Percentiles rank a stretch among this genome's conserved stretches.
Conservation (phyloP, 139 green algal species). For the Coelastrella sp. region DNA sequence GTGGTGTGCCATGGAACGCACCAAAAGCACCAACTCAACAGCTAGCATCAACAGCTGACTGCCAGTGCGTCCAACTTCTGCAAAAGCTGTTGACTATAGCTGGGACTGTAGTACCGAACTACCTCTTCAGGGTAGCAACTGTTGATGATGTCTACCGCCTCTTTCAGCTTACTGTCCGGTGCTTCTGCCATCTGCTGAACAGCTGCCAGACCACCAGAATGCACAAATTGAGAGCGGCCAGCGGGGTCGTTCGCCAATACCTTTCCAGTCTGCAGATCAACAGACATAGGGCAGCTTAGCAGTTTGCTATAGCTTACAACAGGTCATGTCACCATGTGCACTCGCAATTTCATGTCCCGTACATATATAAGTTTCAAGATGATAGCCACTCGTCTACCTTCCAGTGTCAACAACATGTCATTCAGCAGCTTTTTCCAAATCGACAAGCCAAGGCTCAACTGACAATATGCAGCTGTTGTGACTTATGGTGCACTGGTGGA, state of each 20-base stretch:
- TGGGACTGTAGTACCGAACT: constrained; percentile 88
- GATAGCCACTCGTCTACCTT: no score
- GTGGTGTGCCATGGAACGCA: no score
- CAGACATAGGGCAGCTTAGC: not conserved
- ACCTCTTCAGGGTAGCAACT: constrained; percentile 84
- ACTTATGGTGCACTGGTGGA: no score
- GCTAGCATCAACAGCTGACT: not conserved
- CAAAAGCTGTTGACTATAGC: constrained; percentile 82
- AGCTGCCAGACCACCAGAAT: constrained; percentile 84
- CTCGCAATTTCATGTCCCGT: no score
- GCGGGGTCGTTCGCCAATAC: constrained; percentile 85
- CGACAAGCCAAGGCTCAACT: no score
- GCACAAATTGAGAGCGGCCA: constrained; percentile 83
- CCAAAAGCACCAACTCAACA: no score
- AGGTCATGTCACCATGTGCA: no score
- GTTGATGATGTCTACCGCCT: constrained; percentile 91
- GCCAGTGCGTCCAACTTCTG: constrained; percentile 78
- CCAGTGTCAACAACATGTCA: no score
- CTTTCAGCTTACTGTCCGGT: constrained; percentile 76
- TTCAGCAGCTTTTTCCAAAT: no score
- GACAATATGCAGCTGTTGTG: no score
- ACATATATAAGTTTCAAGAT: no score
- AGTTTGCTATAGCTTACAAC: no score
- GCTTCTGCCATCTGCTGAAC: constrained; percentile 85
- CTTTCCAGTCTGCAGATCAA: constrained; percentile 70